Evolutionary conservation across 768 basidiomycete genomes (phyloP), one percentile per base, ranked within the genome.

Genomic region (Boletellus sp.): DNA sequence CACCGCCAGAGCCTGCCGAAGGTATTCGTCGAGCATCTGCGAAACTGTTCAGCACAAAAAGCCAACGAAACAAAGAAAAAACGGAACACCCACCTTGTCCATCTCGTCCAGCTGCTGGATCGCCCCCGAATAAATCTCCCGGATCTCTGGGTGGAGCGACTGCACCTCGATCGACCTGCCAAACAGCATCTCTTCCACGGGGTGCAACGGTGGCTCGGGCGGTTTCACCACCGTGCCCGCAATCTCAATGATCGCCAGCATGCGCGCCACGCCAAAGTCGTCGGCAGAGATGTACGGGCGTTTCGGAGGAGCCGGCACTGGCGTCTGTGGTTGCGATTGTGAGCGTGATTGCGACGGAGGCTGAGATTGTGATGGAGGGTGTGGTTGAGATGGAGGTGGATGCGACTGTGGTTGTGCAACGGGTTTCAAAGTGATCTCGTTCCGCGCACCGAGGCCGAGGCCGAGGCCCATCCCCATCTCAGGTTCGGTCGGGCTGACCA

Each of bases 181-280:
- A 63, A 92, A 91, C 45, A 91, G 56, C 65, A 87, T 59, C 54
- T 83, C 85, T 45, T 89, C 87, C 19, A 86, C 80, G n/a, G 80
- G 76, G 52, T 88, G 77, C 53, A 81, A 56, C n/a, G 72, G 69
- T 4, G 58, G 44, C 34, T 69, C 67, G 36, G 68, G 60, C 43
- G 62, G 64, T 49, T 67, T 73, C 28, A 64, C 59, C 46, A 71
- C 60, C 35, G 66, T 63, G 22, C 81, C 83, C 31, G 77, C 75
- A 33, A 78, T 77, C 66, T 93, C 86, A 48, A 96, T 92, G 37
- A 94, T 76, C 22, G 90, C 85, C 78, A 96, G 78, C 90, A 96
- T 93, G 45, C 84, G 78, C 8, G 80, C 70, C 22, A 95, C 72
- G 2, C 94, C 94, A 69, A 94, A 94, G 65, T 94, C 91, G 61